These are phyloP conservation scores for Aspergillus cejpii DNA, from an alignment of 2,329 filamentous ascomycete genomes.

Conservation along the genomic window DNA sequence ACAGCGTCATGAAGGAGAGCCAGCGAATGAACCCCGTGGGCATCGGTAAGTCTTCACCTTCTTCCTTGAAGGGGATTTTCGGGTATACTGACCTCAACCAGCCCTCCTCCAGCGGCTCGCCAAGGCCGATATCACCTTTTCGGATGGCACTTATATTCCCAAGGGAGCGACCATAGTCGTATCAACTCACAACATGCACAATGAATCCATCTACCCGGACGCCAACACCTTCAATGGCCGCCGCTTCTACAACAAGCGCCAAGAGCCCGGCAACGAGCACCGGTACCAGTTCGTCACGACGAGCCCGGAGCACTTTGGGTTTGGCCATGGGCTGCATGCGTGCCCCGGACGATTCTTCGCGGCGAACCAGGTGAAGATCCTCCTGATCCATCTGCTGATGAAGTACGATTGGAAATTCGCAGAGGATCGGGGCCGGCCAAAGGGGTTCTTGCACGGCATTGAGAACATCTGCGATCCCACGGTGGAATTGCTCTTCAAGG, in stretches of 20 bases:
- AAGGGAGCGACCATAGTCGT: conserved; percentile 23
- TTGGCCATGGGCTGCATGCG: conserved; percentile 34
- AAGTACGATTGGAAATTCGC: conserved; percentile 48
- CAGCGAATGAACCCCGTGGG: conserved; percentile 25
- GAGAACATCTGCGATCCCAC: conserved; percentile 35
- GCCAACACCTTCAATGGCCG: conserved; percentile 30
- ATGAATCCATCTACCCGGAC: conserved; percentile 25
- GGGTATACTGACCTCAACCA: conserved; percentile 4
- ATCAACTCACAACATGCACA: conserved; percentile 23
- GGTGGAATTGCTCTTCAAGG: conserved; percentile 24
- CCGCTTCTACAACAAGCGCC: conserved; percentile 30
- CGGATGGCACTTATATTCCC: conserved; percentile 28
- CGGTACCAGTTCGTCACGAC: conserved; percentile 28
- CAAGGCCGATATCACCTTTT: conserved; percentile 19
- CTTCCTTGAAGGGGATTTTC: neutral
- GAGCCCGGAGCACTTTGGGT: conserved; percentile 26
- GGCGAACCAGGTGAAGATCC: conserved; percentile 51
- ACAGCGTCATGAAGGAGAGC: conserved; percentile 33
- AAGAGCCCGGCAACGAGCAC: conserved; percentile 27
- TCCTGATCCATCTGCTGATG: conserved; percentile 46
- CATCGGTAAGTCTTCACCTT: conserved; percentile 18
- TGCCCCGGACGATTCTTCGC: conserved; percentile 53
- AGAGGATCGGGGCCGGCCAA: conserved; percentile 34
- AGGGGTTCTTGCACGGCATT: conserved; percentile 43
- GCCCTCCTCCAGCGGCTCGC: conserved; percentile 25